Percentiles rank a stretch among this genome's conserved stretches.
These are phyloP conservation scores for Diaporthe humulicola DNA, from an alignment of 2,329 filamentous ascomycete species.

Conservation along the genomic window DNA sequence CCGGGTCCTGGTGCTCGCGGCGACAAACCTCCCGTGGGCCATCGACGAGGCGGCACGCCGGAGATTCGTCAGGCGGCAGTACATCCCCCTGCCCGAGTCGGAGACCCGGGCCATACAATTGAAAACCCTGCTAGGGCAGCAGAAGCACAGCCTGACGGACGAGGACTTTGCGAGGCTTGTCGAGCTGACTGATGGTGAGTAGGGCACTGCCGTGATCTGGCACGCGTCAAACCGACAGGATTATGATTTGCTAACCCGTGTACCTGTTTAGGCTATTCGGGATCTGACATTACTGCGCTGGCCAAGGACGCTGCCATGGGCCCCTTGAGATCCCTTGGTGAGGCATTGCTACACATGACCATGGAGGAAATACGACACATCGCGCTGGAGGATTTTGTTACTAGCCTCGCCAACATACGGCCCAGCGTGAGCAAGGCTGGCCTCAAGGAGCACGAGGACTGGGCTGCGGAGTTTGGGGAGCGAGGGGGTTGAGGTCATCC, in stretches of 20 bases:
- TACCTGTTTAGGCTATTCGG: constrained; percentile 82
- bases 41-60: constrained; percentile 95
- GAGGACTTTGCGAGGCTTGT: constrained; percentile 82
- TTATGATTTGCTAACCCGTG: constrained; percentile 27
- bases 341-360: constrained; percentile 88
- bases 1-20: constrained; percentile 91
- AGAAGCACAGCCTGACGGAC: constrained; percentile 84
- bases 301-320: constrained; percentile 99
- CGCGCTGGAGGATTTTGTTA: constrained; percentile 83
- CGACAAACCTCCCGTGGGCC: constrained; percentile 96
- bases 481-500: constrained; percentile 74
- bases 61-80: constrained; percentile 92
- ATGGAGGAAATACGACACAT: constrained; percentile 97
- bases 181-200: constrained; percentile 83
- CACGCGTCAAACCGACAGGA: too few relatives aligned
- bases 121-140: constrained; percentile 83
- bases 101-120: constrained; percentile 85
- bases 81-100: constrained; percentile 92
- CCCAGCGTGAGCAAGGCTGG: constrained; percentile 91
- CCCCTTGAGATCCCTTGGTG: constrained; percentile 88
- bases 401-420: constrained; percentile 86
- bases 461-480: constrained; percentile 94
- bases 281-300: constrained; percentile 94
- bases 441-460: constrained; percentile 91
- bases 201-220: not conserved